Base-by-base conservation (phyloP, 1,284 basidiomycete genomes). In the Neotropicomus parvogracilis region DNA sequence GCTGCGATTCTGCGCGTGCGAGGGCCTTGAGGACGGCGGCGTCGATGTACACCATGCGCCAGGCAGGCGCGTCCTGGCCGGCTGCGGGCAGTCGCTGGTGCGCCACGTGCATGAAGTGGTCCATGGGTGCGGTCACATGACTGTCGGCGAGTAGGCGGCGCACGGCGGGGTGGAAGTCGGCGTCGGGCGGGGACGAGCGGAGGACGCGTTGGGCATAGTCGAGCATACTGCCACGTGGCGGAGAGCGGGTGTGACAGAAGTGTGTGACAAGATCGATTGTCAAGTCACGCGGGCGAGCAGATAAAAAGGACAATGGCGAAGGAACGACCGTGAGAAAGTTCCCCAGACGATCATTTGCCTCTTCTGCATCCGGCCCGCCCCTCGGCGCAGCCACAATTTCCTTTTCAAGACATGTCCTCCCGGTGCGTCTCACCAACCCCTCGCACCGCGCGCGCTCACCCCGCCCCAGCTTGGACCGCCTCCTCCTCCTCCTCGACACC, bases 401-500 rank as follows among this genome's bases (percentile, higher is more conserved):
- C 59, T 62, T 69, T 70, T 70, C 64, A 57, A 65, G 68, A 62
- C 44, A 85, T 86, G 83, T 81, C 83, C 67, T 86, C 83, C 59
- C 82, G 83, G 83, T 83, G 56, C 54, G 68, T 50, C 56, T 44
- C 54, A 29, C 10, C 16, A 4, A n/a, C 12, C 40, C 0, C 10
- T 12, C 7, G 0, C 13, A n/a, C 20, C 17, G 20, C 14, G 16
- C 37, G 46, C 48, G 32, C 49, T 55, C 42, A 60, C 33, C 44
- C 14, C 29, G 6, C 36, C 28, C 38, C 44, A 91, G 90, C 77
- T 82, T 95, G 73, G 93, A 95, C 77, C 82, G 92, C 67, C 85
- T 95, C 73, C 85, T 95, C 60, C 80, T 90, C 64, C 75, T 95
- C 41, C 81, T 95, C 62, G 93, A 95, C 68, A 90, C 90, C 37